phyloP scores from a whole-genome alignment of 768 basidiomycete genomes.

The Agrocybe praecox region DNA sequence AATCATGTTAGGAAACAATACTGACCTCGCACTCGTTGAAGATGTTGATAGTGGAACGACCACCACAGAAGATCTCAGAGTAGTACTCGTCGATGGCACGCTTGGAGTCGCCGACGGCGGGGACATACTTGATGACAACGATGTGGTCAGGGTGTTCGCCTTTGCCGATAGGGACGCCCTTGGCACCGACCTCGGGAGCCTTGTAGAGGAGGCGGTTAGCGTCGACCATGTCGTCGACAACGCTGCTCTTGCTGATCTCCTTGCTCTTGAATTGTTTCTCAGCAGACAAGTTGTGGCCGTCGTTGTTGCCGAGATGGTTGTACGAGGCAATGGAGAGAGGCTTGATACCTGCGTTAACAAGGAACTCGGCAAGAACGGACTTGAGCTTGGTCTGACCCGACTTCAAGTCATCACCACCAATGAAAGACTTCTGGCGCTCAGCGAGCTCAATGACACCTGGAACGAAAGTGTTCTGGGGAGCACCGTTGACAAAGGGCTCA shows the following conservation, averaged over 20 bases:
- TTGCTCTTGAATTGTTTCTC: slow-evolving; percentile 96
- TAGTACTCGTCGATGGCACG: slow-evolving; percentile 99
- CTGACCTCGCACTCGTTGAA: slow-evolving; percentile 96
- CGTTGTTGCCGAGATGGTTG: slow-evolving; percentile 99
- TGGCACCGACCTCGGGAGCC: slow-evolving; percentile 61
- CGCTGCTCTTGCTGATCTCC: slow-evolving; percentile 96
- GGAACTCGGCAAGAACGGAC: slow-evolving; percentile 95
- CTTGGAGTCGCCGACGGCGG: slow-evolving; percentile 96
- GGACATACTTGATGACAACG: slow-evolving; percentile 96
- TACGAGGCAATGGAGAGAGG: slow-evolving; percentile 96
- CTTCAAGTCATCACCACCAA: slow-evolving; percentile 98
- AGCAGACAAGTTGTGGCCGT: slow-evolving; percentile 88
- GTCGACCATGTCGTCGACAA: slow-evolving; percentile 98
- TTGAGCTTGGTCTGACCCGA: slow-evolving; percentile 98
- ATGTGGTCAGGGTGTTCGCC: slow-evolving; percentile 98
- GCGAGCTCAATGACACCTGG: slow-evolving; percentile 94
- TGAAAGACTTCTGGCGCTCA: slow-evolving; percentile 87
- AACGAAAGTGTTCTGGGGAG: slow-evolving; percentile 99
- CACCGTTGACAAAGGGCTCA: slow-evolving; percentile 95
- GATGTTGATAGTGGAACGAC: slow-evolving; percentile 91
- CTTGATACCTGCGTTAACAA: slow-evolving; percentile 98
- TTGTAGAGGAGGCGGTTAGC: slow-evolving; percentile 91
- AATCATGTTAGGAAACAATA: not conserved
- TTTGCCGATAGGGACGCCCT: slow-evolving; percentile 59
- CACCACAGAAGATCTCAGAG: slow-evolving; percentile 97